Evolutionary conservation across 1,139 yeast genomes (phyloP).

Genomic region (Yamadazyma blattariae): DNA sequence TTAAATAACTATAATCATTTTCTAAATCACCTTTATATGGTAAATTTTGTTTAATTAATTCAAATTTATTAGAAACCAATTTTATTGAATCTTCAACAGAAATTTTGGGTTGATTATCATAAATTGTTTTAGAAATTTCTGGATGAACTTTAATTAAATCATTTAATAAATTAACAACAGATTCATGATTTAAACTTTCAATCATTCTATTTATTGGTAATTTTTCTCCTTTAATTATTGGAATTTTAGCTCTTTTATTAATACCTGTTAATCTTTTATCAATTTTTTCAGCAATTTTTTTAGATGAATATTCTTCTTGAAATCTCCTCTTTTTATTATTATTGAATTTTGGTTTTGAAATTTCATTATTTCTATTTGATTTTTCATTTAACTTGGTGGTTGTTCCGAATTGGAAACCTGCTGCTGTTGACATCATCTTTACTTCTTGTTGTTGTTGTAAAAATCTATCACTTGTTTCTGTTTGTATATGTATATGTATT

Average conservation of each 20-base stretch:
- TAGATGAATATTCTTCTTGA: slow-evolving; percentile 12
- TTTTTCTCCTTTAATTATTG: slow-evolving; percentile 45
- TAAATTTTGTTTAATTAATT: slow-evolving; percentile 45
- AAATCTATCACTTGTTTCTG: too few species aligned
- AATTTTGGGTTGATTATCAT: slow-evolving; percentile 57
- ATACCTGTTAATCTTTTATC: slow-evolving; percentile 1
- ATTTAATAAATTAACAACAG: slow-evolving; percentile 52
- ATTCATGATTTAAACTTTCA: slow-evolving; percentile 61
- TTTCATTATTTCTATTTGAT: slow-evolving; percentile 3
- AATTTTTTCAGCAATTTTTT: background rate
- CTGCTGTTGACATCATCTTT: slow-evolving; percentile 15
- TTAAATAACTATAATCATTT: slow-evolving; percentile 83
- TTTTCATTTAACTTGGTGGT: slow-evolving; percentile 16
- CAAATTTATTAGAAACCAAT: slow-evolving; percentile 47
- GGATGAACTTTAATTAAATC: slow-evolving; percentile 60
- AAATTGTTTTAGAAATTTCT: slow-evolving; percentile 53
- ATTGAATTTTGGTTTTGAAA: slow-evolving; percentile 1
- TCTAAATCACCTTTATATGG: slow-evolving; percentile 75
- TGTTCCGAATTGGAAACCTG: slow-evolving; percentile 36
- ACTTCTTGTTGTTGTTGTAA: slow-evolving; percentile 21
- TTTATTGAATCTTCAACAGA: slow-evolving; percentile 50
- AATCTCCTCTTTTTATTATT: slow-evolving; percentile 14
- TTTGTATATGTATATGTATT: too few species aligned
- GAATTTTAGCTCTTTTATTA: slow-evolving; percentile 36
- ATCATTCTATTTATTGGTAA: slow-evolving; percentile 61